These are phyloP conservation scores for Clarireedia sp. DNA, from an alignment of 2,329 filamentous ascomycete genomes.

Conservation along the genomic window DNA sequence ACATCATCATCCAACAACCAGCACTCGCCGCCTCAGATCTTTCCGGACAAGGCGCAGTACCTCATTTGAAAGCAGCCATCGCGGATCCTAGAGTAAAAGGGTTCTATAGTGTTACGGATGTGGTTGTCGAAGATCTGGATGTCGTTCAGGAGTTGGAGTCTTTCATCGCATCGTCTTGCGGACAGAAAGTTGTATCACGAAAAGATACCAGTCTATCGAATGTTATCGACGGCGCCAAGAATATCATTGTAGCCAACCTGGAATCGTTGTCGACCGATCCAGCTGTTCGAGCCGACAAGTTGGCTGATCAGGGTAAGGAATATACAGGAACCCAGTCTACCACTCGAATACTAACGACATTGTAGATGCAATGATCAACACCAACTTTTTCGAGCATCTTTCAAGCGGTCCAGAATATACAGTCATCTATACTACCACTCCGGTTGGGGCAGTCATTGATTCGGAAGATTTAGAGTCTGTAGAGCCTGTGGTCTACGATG, in stretches of 20 bases:
- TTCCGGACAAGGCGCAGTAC: slow-evolving; percentile 39
- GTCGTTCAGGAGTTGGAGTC: slow-evolving; percentile 34
- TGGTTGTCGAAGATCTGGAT: slow-evolving; percentile 38
- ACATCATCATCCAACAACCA: slow-evolving; percentile 71
- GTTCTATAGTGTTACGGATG: slow-evolving; percentile 42
- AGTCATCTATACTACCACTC: slow-evolving; percentile 65
- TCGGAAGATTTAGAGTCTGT: not conserved
- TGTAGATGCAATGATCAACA: slow-evolving; percentile 21
- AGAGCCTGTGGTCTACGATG: slow-evolving; percentile 44
- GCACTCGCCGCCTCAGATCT: slow-evolving; percentile 67
- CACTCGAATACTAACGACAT: not conserved
- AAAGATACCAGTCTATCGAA: slow-evolving; percentile 30
- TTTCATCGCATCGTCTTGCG: slow-evolving; percentile 42
- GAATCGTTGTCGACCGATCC: not conserved
- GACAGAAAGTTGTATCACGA: slow-evolving; percentile 15
- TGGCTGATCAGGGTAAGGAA: slow-evolving; percentile 41
- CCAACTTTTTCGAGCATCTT: slow-evolving; percentile 31
- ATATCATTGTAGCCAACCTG: not conserved
- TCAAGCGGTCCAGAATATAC: slow-evolving; percentile 48
- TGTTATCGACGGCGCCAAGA: slow-evolving; percentile 32
- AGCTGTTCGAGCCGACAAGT: slow-evolving; percentile 35
- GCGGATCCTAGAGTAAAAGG: slow-evolving; percentile 14
- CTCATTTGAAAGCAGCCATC: slow-evolving; percentile 36
- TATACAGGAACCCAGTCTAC: too few species aligned
- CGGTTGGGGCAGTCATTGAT: slow-evolving; percentile 23